These are phyloP conservation scores for Nicotiana noctiflora DNA, from an alignment of 257 asterid genomes.

Conservation along the genomic window DNA sequence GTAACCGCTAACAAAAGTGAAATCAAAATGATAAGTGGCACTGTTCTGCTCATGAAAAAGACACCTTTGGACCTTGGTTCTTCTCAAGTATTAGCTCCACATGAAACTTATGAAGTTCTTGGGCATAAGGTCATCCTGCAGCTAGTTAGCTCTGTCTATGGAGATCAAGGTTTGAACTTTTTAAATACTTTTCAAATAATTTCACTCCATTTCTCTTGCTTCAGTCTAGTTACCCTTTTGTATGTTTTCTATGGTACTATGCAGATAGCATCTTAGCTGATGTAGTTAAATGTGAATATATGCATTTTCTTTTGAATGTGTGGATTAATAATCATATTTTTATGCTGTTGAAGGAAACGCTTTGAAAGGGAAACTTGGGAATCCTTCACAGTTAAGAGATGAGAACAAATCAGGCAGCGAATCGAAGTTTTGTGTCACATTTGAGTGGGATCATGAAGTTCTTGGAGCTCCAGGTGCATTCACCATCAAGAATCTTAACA, in stretches of 20 bases:
- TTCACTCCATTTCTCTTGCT: neutral
- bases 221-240: too few species aligned
- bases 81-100: neutral
- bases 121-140: neutral
- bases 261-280: too few species aligned
- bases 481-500: conserved; percentile 43
- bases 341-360: too few species aligned
- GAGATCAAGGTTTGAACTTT: neutral
- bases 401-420: conserved; percentile 20
- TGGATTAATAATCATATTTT: too few species aligned
- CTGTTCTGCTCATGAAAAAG: neutral
- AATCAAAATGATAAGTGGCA: neutral
- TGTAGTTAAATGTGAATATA: too few species aligned
- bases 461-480: conserved; percentile 65
- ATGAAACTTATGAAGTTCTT: neutral
- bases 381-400: neutral
- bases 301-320: too few species aligned
- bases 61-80: neutral
- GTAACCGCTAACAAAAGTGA: neutral
- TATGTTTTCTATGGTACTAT: too few species aligned
- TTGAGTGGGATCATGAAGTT: conserved; percentile 48
- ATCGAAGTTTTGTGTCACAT: conserved; percentile 33
- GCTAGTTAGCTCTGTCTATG: neutral
- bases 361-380: neutral
- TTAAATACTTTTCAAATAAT: neutral